Base-by-base conservation (phyloP, 140 eudicot genomes). In the Ambrosia hybrid region DNA sequence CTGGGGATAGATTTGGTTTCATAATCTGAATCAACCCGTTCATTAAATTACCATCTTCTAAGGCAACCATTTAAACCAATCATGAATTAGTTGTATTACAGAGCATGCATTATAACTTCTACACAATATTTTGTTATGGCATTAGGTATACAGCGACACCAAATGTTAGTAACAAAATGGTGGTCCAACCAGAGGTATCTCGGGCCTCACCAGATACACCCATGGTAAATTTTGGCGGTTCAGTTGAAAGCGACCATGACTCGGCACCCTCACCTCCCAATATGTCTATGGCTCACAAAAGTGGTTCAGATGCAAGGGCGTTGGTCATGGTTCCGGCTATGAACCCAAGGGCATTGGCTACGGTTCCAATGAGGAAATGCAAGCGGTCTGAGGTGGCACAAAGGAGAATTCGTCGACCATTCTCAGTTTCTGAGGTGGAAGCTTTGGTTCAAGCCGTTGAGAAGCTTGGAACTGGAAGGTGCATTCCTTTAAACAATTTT, bases 401-500 rank as follows among this genome's bases (percentile, higher is more conserved):
- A 60, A 93, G 97, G 51, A 81, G 99, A 12, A 94, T 94, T 49
- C 97, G 99, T 67, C 77, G 97, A 73, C 99, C 99, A 3, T 95
- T 95, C 69, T 86, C 99, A 71, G 99, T 95, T 62, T 82, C 91
- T 39, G 99, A 95, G 80, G 99, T 95, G 59, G 99, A 91, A 83
- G 92, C 99, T 38, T 84, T 95, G 59, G 99, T 95, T 71, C 95
- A 86, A 73, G 99, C 97, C 57, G 99, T 95, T 78, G 99, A 91
- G 87, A 88, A 95, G 80, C 96, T 95, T 38, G 99, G 99, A 51
- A 95, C 99, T 12, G 99, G 99, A 86, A 95, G 99, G 99, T 95
- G 38, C 15, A 74, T 68, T 15, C 59, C 9, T 33, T 45, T 13
- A 10, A 5, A 1, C 4, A 5, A n/a, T 6, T 36, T 49, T 13